These are phyloP conservation scores for Globisporangium canariense DNA, from an alignment of 352 stramenopile species.

Conservation along the genomic window DNA sequence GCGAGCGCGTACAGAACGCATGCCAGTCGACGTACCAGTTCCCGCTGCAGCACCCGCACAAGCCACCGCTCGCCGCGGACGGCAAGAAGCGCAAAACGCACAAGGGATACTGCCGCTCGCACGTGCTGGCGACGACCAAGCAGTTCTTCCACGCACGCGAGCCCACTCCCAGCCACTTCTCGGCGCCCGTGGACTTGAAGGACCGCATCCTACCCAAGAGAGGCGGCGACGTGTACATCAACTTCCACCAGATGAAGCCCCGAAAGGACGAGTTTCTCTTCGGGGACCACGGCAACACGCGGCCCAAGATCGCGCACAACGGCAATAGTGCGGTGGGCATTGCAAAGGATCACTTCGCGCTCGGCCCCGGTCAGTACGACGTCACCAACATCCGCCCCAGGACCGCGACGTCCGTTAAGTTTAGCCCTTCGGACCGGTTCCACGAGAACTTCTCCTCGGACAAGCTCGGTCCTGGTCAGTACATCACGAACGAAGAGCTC, in stretches of 20 bases:
- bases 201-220: constrained; percentile 23
- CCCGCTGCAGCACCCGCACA: constrained; percentile 21
- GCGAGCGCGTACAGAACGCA: constrained; percentile 35
- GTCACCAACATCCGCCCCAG: constrained; percentile 22
- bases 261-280: constrained; percentile 37
- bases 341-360: constrained; percentile 41
- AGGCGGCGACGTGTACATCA: constrained; percentile 30
- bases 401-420: constrained; percentile 39
- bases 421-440: constrained; percentile 59
- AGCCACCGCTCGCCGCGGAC: neutral
- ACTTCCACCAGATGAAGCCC: constrained; percentile 44
- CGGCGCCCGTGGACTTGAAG: constrained; percentile 21
- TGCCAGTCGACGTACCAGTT: constrained; percentile 52
- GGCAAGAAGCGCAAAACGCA: constrained; percentile 3
- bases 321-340: constrained; percentile 16
- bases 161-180: constrained; percentile 12
- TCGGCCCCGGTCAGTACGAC: constrained; percentile 62
- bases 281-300: constrained; percentile 13
- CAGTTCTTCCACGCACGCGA: constrained; percentile 26
- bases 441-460: constrained; percentile 39
- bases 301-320: constrained; percentile 18
- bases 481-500: constrained; percentile 36
- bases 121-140: constrained; percentile 38
- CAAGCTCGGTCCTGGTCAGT: constrained; percentile 45
- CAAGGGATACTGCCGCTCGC: constrained; percentile 36